These are phyloP conservation scores for Paramecium sexaurelia DNA, from an alignment of 73 alveolate species.

Conservation along the genomic window DNA sequence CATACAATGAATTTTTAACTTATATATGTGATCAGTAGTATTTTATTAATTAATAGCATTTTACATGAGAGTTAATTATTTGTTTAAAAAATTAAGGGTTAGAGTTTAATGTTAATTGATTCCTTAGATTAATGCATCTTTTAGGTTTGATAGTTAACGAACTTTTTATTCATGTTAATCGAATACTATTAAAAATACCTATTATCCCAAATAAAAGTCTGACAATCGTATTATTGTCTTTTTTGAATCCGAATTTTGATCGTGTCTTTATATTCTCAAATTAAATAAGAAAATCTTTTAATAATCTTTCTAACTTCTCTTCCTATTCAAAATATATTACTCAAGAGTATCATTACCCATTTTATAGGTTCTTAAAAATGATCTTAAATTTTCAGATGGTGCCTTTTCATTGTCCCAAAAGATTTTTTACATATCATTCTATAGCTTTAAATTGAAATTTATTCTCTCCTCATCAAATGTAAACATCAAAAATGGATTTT, in stretches of 20 bases:
- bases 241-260: background rate
- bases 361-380: background rate
- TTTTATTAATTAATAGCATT: background rate
- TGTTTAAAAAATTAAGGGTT: background rate
- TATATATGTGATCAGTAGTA: background rate
- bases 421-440: background rate
- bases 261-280: background rate
- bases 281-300: background rate
- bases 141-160: background rate
- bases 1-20: slow-evolving; percentile 43
- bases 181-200: slow-evolving; percentile 28
- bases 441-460: background rate
- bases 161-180: slow-evolving; percentile 29
- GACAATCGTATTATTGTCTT: slow-evolving; percentile 2
- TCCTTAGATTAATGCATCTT: slow-evolving; percentile 47
- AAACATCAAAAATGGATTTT: slow-evolving; percentile 40
- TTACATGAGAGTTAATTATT: background rate
- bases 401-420: slow-evolving; percentile 2
- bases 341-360: slow-evolving; percentile 24
- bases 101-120: slow-evolving; percentile 23
- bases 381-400: slow-evolving; percentile 28
- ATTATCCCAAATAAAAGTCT: background rate
- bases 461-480: slow-evolving; percentile 44
- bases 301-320: background rate
- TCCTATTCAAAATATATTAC: background rate